Evolutionary conservation across 768 basidiomycete genomes (phyloP), one percentile per base, ranked within the genome.

Genomic region (Kwoniella bestiolae): DNA sequence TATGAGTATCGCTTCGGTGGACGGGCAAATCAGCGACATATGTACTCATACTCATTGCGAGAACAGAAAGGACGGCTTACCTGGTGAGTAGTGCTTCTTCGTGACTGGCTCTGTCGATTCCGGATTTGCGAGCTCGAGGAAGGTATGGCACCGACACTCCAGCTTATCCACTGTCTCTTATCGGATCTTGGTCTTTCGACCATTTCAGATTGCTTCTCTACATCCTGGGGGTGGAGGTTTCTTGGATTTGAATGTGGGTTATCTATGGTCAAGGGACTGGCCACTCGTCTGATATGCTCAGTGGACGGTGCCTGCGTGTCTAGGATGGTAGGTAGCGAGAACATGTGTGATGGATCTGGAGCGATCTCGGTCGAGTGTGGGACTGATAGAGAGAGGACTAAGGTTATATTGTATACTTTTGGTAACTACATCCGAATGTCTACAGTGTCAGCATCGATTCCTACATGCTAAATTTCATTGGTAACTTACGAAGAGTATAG

Each of bases 331-430:
- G 65, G 68, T n/a, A 66, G 50, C 16, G 64, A 61, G 38, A 66
- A 56, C 9, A 61, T 32, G 18, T 63, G 64, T 8, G 64, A 66
- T 11, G 59, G 61, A n/a, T 29, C 45, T 11, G 28, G 57, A 23
- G 45, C 64, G 21, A 47, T n/a, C 18, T 60, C 46, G 50, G 56
- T 49, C 14, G 41, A 35, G 59, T 68, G 63, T 1, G 66, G 63
- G 1, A 66, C 32, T 16, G 72, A 67, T 6, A 76, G 56, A 23
- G 75, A 72, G n/a, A 76, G 65, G 29, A 76, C 62, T 25, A 76
- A 63, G 18, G 75, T 76, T 45, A 76, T 69, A 28, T 55, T 72
- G 63, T 74, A 76, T 18, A 74, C 65, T 62, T 76, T 76, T 16
- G 72, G 72, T 7, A 76, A 60, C 72, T 73, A 21, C 6, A 11